A percentile compares a stretch with the other conserved stretches of the same genome.
These are phyloP conservation scores for Fragaria vesca DNA, from an alignment of 306 rosid species.

Conservation along the genomic window DNA sequence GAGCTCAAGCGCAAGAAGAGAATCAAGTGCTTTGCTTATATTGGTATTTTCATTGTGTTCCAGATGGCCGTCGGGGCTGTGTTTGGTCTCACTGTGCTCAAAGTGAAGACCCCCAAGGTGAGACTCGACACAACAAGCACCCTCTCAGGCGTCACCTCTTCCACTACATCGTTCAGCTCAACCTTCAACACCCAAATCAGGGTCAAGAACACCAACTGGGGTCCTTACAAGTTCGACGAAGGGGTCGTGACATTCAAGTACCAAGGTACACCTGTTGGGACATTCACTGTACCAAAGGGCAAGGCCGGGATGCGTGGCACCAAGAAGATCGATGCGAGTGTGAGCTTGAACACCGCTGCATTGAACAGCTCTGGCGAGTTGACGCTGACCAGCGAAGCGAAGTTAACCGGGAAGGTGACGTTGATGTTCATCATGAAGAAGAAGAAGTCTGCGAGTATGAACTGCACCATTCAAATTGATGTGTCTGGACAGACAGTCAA, in stretches of 20 bases:
- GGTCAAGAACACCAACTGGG: slow-evolving; percentile 17
- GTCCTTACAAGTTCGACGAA: slow-evolving; percentile 6
- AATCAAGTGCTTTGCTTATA: slow-evolving; percentile 15
- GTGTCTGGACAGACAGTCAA: background rate
- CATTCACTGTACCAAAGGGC: background rate
- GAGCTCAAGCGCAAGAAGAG: slow-evolving; percentile 25
- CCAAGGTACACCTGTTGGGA: background rate
- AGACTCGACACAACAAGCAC: background rate
- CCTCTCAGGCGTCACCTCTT: background rate
- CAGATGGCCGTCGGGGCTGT: slow-evolving; percentile 11
- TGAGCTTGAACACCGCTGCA: background rate
- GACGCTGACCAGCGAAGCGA: background rate
- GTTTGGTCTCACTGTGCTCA: background rate
- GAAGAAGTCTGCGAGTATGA: slow-evolving; percentile 22
- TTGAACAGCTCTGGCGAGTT: slow-evolving; percentile 1
- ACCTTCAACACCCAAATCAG: slow-evolving; percentile 12
- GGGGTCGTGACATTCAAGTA: background rate
- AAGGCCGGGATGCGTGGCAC: background rate
- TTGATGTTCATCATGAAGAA: slow-evolving; percentile 17
- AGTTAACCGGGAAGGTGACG: slow-evolving; percentile 15
- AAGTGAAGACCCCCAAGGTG: background rate
- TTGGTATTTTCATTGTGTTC: slow-evolving; percentile 25
- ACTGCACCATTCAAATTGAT: slow-evolving; percentile 8
- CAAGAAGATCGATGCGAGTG: background rate
- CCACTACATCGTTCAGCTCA: background rate